Conservation (phyloP, 169 alveolate genomes). For the Cytauxzoon felis region DNA sequence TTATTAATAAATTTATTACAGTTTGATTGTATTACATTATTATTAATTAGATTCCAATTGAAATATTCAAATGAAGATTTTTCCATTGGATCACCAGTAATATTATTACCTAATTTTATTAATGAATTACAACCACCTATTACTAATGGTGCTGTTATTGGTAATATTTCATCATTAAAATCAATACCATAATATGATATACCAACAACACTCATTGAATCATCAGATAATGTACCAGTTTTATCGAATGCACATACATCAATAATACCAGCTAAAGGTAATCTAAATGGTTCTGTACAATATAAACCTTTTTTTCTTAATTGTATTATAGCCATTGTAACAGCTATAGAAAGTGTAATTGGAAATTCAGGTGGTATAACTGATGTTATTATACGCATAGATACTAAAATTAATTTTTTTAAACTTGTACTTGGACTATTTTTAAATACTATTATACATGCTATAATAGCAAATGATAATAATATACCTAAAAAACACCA, state of each 20-base stretch:
- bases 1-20: neutral
- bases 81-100: conserved; percentile 96
- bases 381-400: conserved; percentile 93
- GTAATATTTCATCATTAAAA: conserved; percentile 43
- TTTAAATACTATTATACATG: conserved; percentile 88
- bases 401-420: conserved; percentile 87
- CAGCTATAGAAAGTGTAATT: conserved; percentile 94
- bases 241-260: conserved; percentile 94
- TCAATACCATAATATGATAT: conserved; percentile 51
- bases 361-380: conserved; percentile 99
- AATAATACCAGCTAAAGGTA: conserved; percentile 93
- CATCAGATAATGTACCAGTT: conserved; percentile 97
- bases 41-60: conserved; percentile 39
- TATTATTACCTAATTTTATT: conserved; percentile 75
- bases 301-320: conserved; percentile 87
- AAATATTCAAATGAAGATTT: conserved; percentile 79
- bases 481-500: conserved; percentile 86
- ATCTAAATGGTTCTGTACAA: conserved; percentile 97
- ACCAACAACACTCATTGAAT: conserved; percentile 82
- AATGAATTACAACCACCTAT: conserved; percentile 94
- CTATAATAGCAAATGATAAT: conserved; percentile 86
- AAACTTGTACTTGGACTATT: conserved; percentile 45
- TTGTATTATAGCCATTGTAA: conserved; percentile 89
- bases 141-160: conserved; percentile 77
- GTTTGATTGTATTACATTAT: neutral